Conservation (phyloP, 371 early-diverging fungal genomes). For the Choanephora cucurbitarum region DNA sequence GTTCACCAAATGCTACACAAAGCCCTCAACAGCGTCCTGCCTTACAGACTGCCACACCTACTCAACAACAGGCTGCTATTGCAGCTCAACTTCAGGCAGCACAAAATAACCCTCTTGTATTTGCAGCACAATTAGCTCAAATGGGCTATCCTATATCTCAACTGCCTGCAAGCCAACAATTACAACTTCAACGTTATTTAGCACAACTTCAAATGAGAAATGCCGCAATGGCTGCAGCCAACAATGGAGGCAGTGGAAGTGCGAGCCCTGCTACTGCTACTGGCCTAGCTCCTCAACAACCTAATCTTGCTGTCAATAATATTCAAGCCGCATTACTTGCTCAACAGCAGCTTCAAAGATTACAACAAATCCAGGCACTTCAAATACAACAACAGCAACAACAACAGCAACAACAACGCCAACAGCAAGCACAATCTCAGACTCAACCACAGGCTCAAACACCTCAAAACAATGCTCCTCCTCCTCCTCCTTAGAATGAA, state of each 20-base stretch:
- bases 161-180: slow-evolving; percentile 38
- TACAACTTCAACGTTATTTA: slow-evolving; percentile 43
- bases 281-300: background rate
- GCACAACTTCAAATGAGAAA: slow-evolving; percentile 45
- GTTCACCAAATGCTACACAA: slow-evolving; percentile 15
- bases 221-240: slow-evolving; percentile 28
- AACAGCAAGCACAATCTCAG: slow-evolving; percentile 2
- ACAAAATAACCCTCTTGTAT: slow-evolving; percentile 34
- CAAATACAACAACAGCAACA: slow-evolving; percentile 9
- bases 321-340: slow-evolving; percentile 19
- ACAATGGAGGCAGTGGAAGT: background rate
- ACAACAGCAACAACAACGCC: slow-evolving; percentile 9
- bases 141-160: slow-evolving; percentile 51
- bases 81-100: slow-evolving; percentile 29
- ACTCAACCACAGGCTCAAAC: background rate
- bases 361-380: background rate
- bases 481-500: background rate
- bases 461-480: background rate
- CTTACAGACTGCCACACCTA: background rate
- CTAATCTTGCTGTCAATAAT: slow-evolving; percentile 6
- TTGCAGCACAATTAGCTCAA: slow-evolving; percentile 47
- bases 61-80: slow-evolving; percentile 22
- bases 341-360: slow-evolving; percentile 17
- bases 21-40: slow-evolving; percentile 12
- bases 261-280: background rate